phyloP scores from a whole-genome alignment of 106 monocot genomes.

The Dendrobium officinale region DNA sequence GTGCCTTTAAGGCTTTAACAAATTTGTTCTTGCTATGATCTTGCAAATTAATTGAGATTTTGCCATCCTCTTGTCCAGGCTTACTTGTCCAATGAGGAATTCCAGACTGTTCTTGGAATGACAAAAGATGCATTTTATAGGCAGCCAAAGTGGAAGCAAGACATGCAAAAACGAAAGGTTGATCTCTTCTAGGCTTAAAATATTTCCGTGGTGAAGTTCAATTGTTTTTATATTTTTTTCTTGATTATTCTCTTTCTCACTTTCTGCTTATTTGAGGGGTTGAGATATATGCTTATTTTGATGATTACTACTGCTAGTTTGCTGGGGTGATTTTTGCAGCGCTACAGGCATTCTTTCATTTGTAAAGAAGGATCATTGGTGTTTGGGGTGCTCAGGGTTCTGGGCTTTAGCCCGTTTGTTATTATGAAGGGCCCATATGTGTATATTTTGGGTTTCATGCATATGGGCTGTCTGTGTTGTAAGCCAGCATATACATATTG shows the following conservation, averaged over 20 bases:
- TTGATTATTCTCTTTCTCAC: neutral
- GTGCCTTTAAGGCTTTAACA: neutral
- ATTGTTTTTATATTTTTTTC: neutral
- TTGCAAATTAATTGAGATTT: neutral
- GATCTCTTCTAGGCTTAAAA: slow-evolving; percentile 61
- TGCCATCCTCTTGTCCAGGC: slow-evolving; percentile 14
- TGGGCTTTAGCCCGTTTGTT: slow-evolving; percentile 2
- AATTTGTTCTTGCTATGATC: neutral
- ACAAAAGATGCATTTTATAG: slow-evolving; percentile 70
- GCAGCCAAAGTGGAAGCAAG: slow-evolving; percentile 93
- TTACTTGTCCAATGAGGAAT: slow-evolving; percentile 75
- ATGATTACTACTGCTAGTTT: slow-evolving; percentile 5
- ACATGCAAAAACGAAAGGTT: slow-evolving; percentile 78
- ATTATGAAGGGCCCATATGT: slow-evolving; percentile 2
- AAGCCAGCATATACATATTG: neutral
- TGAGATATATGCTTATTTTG: neutral
- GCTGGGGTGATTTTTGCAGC: slow-evolving; percentile 13
- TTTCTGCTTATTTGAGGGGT: neutral
- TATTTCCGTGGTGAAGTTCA: neutral
- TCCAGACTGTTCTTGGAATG: slow-evolving; percentile 63
- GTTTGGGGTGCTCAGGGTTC: neutral
- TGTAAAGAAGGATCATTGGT: slow-evolving; percentile 22
- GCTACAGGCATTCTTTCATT: slow-evolving; percentile 32
- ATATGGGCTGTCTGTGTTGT: slow-evolving; percentile 2
- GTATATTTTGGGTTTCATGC: slow-evolving; percentile 13